Evolutionary conservation across 805 yeast genomes (phyloP).

Genomic region (Saccharomycopsis javanensis): DNA sequence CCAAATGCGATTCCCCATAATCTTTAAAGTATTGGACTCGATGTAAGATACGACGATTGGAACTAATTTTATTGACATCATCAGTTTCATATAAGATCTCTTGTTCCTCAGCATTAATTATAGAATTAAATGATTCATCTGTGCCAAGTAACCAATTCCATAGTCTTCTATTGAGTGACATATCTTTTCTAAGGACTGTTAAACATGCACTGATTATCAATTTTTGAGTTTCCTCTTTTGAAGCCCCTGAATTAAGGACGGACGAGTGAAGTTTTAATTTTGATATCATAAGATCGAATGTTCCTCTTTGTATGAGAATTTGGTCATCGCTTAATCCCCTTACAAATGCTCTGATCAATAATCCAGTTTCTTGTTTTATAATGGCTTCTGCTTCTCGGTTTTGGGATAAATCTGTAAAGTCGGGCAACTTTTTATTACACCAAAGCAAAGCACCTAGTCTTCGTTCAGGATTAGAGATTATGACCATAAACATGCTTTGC

Average conservation of each 20-base stretch:
- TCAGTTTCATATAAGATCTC: slow-evolving; percentile 11
- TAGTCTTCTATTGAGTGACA: slow-evolving; percentile 87
- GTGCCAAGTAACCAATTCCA: slow-evolving; percentile 95
- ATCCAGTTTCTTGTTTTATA: slow-evolving; percentile 68
- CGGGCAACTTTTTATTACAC: slow-evolving; percentile 59
- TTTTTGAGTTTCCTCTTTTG: slow-evolving; percentile 44
- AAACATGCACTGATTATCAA: slow-evolving; percentile 54
- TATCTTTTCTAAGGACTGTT: slow-evolving; percentile 72
- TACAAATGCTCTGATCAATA: slow-evolving; percentile 64
- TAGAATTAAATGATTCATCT: slow-evolving; percentile 27
- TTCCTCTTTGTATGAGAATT: slow-evolving; percentile 76
- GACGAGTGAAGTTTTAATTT: slow-evolving; percentile 58
- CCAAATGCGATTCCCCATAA: slow-evolving; percentile 43
- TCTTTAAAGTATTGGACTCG: slow-evolving; percentile 49
- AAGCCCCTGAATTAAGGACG: slow-evolving; percentile 36
- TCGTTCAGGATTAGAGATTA: slow-evolving; percentile 71
- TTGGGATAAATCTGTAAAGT: slow-evolving; percentile 28
- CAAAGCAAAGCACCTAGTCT: slow-evolving; percentile 78
- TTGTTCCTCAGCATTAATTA: background rate
- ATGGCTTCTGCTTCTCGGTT: slow-evolving; percentile 49
- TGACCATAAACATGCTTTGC: slow-evolving; percentile 67
- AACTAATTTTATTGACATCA: slow-evolving; percentile 9
- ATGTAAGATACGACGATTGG: slow-evolving; percentile 15
- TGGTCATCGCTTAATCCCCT: slow-evolving; percentile 58
- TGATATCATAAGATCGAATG: slow-evolving; percentile 66